Evolutionary conservation across 305 asterid species (phyloP).

Genomic region (Plantago coronopus): DNA sequence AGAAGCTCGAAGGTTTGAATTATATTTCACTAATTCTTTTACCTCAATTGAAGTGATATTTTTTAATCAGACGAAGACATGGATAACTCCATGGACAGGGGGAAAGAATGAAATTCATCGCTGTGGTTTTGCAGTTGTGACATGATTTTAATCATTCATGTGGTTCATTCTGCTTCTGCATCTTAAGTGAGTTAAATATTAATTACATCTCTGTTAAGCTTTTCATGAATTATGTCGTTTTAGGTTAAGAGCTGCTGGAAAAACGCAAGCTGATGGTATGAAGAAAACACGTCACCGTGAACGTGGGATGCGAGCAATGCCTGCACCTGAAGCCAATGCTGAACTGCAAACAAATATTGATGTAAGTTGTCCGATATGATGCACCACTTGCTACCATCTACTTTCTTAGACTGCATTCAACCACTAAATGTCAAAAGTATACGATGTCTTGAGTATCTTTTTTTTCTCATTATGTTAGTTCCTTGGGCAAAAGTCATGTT

Average conservation of each 20-base stretch:
- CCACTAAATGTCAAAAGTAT: no score
- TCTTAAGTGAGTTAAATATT: neutral
- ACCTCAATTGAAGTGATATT: neutral
- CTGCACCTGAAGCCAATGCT: conserved; percentile 93
- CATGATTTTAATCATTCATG: neutral
- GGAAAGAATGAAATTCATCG: no score
- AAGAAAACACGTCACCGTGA: conserved; percentile 69
- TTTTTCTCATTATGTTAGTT: no score
- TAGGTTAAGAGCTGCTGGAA: conserved; percentile 73
- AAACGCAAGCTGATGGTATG: conserved; percentile 48
- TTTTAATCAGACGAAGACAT: neutral
- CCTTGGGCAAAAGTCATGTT: no score
- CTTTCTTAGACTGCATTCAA: no score
- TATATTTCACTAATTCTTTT: neutral
- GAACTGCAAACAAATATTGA: conserved; percentile 82
- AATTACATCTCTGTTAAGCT: neutral
- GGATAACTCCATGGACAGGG: no score
- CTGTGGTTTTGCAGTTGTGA: neutral
- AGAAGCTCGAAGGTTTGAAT: conserved; percentile 76
- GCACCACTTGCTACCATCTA: neutral
- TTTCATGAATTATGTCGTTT: conserved; percentile 21
- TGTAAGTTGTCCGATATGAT: conserved; percentile 34
- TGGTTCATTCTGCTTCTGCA: conserved; percentile 11
- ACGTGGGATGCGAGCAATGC: conserved; percentile 52
- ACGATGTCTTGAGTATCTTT: no score